phyloP scores from a whole-genome alignment of 176 grass and related monocot species.

The Carex littledalei region DNA sequence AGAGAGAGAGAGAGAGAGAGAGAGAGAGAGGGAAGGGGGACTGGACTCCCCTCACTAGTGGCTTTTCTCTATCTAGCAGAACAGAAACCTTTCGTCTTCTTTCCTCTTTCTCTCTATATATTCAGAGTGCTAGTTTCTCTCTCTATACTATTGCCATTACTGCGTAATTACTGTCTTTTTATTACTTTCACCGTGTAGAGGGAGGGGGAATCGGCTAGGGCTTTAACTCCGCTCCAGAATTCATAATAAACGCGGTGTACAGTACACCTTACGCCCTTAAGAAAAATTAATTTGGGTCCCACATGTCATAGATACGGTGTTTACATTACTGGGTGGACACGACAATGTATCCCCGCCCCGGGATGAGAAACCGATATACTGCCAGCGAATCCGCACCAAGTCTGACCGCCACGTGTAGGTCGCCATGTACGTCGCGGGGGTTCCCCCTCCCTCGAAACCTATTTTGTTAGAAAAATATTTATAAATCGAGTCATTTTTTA shows the following conservation, averaged over 20 bases:
- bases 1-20: conserved; percentile 14
- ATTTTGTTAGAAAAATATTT: not conserved
- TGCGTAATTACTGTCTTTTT: conserved; percentile 17
- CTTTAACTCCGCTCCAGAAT: conserved; percentile 17
- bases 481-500: not conserved
- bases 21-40: not conserved
- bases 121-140: conserved; percentile 8
- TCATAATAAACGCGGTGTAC: not conserved
- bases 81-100: conserved; percentile 7
- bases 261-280: not conserved
- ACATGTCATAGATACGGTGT: not conserved
- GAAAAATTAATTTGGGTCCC: not conserved
- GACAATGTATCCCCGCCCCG: not conserved
- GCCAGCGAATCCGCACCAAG: conserved; percentile 18
- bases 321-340: not conserved
- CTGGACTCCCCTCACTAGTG: not conserved
- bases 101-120: not conserved
- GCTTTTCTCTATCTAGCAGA: conserved; percentile 12
- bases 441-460: not conserved
- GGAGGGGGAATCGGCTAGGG: not conserved
- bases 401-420: conserved; percentile 17
- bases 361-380: conserved; percentile 6
- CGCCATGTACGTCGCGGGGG: not conserved
- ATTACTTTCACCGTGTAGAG: conserved; percentile 12
- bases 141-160: conserved; percentile 15